Conservation (phyloP, 2,329 filamentous ascomycete species). For the Aschersonia sp. region DNA sequence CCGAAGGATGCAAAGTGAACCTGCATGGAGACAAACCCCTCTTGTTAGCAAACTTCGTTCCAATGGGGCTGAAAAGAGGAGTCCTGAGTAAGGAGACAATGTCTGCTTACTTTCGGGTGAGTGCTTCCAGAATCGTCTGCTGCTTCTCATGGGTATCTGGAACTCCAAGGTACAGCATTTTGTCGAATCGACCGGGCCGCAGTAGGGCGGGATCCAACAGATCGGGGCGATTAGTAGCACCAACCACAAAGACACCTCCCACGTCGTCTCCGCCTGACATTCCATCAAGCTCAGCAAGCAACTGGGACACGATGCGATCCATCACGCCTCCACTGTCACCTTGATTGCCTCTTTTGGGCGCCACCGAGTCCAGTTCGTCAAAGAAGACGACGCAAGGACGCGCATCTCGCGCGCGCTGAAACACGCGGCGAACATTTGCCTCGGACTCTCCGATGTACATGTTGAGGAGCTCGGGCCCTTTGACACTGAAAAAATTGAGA, state of each 20-base stretch:
- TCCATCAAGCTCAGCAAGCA: constrained; percentile 88
- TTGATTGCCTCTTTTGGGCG: constrained; percentile 92
- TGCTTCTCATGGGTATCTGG: constrained; percentile 97
- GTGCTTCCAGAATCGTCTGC: constrained; percentile 79
- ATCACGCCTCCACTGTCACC: constrained; percentile 96
- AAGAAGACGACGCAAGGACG: constrained; percentile 87
- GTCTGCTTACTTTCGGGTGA: constrained; percentile 72
- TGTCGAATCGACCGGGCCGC: constrained; percentile 86
- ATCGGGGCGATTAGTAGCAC: constrained; percentile 90
- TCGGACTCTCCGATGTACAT: constrained; percentile 96
- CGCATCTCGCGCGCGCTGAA: constrained; percentile 75
- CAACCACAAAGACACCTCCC: constrained; percentile 90
- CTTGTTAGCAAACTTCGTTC: too few relatives aligned
- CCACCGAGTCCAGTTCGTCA: constrained; percentile 84
- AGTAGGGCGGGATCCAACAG: constrained; percentile 80
- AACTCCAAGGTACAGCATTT: constrained; percentile 95
- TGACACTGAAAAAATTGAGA: constrained; percentile 88
- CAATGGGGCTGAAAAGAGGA: too few relatives aligned
- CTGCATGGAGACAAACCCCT: constrained; percentile 24
- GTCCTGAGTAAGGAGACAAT: neutral
- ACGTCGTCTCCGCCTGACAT: constrained; percentile 88
- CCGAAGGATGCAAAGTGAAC: constrained; percentile 68
- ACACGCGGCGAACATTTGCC: constrained; percentile 79
- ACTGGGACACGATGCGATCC: constrained; percentile 91
- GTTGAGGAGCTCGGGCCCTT: constrained; percentile 81